These are phyloP conservation scores for Odonthalia washingtoniensis DNA, from an alignment of 31 red algal species.

Conservation along the genomic window DNA sequence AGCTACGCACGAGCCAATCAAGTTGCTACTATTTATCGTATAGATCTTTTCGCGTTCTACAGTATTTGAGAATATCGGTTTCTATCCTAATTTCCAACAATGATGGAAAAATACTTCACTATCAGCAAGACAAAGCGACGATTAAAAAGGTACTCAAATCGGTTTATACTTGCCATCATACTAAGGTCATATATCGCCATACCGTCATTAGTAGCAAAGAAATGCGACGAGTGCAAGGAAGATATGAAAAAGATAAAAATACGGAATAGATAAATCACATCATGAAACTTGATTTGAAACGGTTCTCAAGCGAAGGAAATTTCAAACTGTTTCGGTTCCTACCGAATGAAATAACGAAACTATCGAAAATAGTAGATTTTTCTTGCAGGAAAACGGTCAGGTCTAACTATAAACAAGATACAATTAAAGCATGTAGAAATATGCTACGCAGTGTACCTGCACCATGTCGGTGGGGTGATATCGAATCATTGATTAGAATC, in stretches of 20 bases:
- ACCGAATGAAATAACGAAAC: not conserved
- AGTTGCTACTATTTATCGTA: too few relatives aligned
- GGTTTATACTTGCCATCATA: too few relatives aligned
- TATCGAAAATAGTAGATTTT: not conserved
- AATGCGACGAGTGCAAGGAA: not conserved
- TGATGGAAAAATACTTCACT: too few relatives aligned
- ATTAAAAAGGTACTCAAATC: too few relatives aligned
- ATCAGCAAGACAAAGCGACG: too few relatives aligned
- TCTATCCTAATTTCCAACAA: too few relatives aligned
- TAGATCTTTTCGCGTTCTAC: too few relatives aligned
- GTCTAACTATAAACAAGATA: not conserved
- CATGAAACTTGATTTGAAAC: not conserved
- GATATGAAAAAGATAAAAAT: not conserved
- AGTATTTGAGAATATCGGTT: too few relatives aligned
- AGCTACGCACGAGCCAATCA: too few relatives aligned
- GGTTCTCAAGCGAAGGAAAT: not conserved
- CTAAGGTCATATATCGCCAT: too few relatives aligned
- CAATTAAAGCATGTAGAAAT: not conserved
- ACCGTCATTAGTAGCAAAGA: not conserved
- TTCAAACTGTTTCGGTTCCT: not conserved
- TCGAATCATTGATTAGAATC: conserved; percentile 1
- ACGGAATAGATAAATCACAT: not conserved
- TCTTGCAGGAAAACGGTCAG: not conserved
- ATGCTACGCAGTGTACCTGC: not conserved
- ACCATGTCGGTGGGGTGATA: not conserved